Evolutionary conservation across 2,329 filamentous ascomycete species (phyloP), one percentile per base, ranked within the genome.

Genomic region (Graphilbum fragrans): DNA sequence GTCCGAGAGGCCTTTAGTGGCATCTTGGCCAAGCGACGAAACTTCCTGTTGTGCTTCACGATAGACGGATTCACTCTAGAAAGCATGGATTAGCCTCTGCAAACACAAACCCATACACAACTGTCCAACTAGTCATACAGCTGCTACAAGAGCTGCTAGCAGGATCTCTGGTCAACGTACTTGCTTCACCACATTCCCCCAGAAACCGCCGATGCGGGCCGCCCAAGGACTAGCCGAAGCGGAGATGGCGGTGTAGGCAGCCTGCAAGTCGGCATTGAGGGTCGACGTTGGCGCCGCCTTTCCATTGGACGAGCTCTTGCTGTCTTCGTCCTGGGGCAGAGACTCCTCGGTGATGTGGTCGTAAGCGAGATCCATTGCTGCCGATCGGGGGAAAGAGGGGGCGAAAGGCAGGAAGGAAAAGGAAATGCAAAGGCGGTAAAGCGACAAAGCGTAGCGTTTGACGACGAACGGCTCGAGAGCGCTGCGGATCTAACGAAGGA

Each of bases 211-310:
- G 25, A 98, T 77, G 52, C 75, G 79, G 19, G 82, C 78, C 35
- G 90, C 92, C 92, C 92, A 98, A 11, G 86, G 84, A 31, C 29
- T 31, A 16, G 29, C 29, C 53, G 86, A 94, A 50, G 79, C 77
- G 4, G 86, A 90, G 56, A 98, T 85, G 20, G 88, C 88, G 56
- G 86, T 87, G 69, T 96, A 95, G 7, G 90, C 92, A 62, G 95
- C 86, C 62, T 94, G 86, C 48, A 98, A 73, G 55, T 98, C 92
- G 51, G 77, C 74, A 57, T 93, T 93, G 51, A 98, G 72, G 40
- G 80, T 74, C 42, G 64, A 58, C 49, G 67, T 62, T 44, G 58
- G 58, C 42, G 64, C 63, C 39, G 61, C 53, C 50, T 66, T 56
- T 45, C 63, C 61, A 19, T 64, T 57, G 38, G 66, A 65, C 63